Percentiles rank a stretch among this genome's conserved stretches.
These are phyloP conservation scores for Scedosporium minutisporum DNA, from an alignment of 2,329 filamentous ascomycete species.

Conservation along the genomic window DNA sequence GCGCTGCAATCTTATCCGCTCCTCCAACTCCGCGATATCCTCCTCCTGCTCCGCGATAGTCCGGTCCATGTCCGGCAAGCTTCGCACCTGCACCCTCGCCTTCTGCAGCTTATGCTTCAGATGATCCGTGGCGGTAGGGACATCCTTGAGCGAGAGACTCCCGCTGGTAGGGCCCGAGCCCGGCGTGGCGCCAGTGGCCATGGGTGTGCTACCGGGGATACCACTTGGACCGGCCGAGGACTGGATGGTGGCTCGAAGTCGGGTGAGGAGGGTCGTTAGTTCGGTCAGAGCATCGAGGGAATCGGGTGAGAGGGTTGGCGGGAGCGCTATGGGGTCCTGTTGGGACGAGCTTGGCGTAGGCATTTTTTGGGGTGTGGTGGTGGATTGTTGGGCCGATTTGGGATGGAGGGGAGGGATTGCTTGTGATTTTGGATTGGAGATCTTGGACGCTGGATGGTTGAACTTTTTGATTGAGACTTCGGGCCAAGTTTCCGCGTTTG, in stretches of 20 bases:
- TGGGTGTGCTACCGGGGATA: slow-evolving; percentile 20
- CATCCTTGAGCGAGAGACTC: slow-evolving; percentile 54
- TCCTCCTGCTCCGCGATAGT: slow-evolving; percentile 58
- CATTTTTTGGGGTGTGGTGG: neutral
- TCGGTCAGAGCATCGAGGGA: slow-evolving; percentile 79
- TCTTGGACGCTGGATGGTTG: neutral
- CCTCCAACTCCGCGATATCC: slow-evolving; percentile 60
- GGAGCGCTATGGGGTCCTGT: slow-evolving; percentile 35
- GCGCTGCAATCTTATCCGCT: slow-evolving; percentile 52
- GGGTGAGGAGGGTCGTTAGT: slow-evolving; percentile 67
- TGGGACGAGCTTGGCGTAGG: neutral
- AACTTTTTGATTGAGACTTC: neutral
- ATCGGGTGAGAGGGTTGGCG: slow-evolving; percentile 64
- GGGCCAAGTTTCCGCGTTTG: neutral
- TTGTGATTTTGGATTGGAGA: neutral
- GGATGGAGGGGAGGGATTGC: neutral
- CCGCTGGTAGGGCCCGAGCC: slow-evolving; percentile 16
- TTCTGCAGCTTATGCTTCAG: slow-evolving; percentile 78
- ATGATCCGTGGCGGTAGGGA: slow-evolving; percentile 66
- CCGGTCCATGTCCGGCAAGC: slow-evolving; percentile 61
- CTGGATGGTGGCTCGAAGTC: slow-evolving; percentile 49
- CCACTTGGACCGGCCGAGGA: slow-evolving; percentile 27
- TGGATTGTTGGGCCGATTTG: slow-evolving; percentile 1
- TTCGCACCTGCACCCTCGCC: slow-evolving; percentile 56
- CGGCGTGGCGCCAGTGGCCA: slow-evolving; percentile 15